phyloP scores from a whole-genome alignment of 2,329 filamentous ascomycete genomes.

The Aspergillus sp. region DNA sequence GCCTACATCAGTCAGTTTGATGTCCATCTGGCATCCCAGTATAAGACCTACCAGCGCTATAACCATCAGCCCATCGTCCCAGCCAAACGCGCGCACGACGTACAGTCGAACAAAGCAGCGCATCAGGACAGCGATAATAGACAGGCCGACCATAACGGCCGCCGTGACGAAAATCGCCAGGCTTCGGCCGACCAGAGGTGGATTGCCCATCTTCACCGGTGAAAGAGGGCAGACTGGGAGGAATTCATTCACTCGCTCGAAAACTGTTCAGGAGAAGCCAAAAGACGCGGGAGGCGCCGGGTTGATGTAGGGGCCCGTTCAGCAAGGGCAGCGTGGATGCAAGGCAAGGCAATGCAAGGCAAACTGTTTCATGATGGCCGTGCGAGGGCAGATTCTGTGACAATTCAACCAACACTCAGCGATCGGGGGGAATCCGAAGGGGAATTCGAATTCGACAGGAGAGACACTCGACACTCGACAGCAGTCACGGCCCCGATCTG shows the following conservation, averaged over 20 bases:
- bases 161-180: slow-evolving; percentile 20
- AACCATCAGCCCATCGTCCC: slow-evolving; percentile 26
- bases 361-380: too few species aligned
- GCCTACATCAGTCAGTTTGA: slow-evolving; percentile 1
- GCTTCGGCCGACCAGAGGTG: slow-evolving; percentile 20
- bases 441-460: too few species aligned
- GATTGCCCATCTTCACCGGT: background rate
- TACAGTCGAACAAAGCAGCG: slow-evolving; percentile 23
- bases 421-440: too few species aligned
- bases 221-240: background rate
- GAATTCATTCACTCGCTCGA: too few species aligned
- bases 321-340: too few species aligned
- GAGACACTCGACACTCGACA: too few species aligned
- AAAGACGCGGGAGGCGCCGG: background rate
- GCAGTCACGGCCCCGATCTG: too few species aligned
- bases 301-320: background rate
- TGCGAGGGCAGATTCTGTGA: too few species aligned
- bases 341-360: too few species aligned
- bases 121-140: slow-evolving; percentile 19
- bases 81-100: slow-evolving; percentile 23
- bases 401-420: too few species aligned
- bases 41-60: slow-evolving; percentile 17
- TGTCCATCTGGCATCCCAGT: background rate
- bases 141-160: slow-evolving; percentile 19
- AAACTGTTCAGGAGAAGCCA: too few species aligned